Base-by-base conservation (phyloP, 202 grass and related monocot genomes). In the Bolboschoenoplectus hybrid region DNA sequence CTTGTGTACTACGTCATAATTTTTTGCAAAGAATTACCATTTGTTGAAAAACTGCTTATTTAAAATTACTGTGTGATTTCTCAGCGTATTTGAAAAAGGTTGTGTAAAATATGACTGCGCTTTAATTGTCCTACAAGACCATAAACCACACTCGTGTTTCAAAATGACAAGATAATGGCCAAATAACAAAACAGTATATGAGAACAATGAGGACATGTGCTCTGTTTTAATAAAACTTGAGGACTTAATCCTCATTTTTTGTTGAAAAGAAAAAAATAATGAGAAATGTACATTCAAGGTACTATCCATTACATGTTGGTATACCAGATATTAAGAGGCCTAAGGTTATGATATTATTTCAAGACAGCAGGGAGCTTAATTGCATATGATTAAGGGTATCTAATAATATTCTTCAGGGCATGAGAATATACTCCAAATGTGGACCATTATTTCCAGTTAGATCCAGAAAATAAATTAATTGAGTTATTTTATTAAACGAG, bases 401-500 rank as follows among this genome's bases (percentile, higher is more conserved):
- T 55, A 55, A 36, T 50, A 55, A n/a, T 57, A 78, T 57, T 57
- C 73, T 34, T 78, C 49, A 56, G 2, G 13, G 5, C 40, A 78
- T 38, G 32, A 36, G 74, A 36, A 77, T 53, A 77, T 77, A 38
- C 47, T 77, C 32, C 32, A 36, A 53, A 53, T 11, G 38, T 56
- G 73, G 9, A 55, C 50, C 35, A 49, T 49, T 46, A 9, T 39
- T 49, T 2, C 5, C 2, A 14, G 43, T 74, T 49, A 74, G 70
- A 16, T 49, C 14, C 14, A 13, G 11, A 77, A 17, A 55, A 77
- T 55, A 2, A 52, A 74, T 12, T 75, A 77, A 9, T 55, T 75
- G 14, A 76, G 73, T 35, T 77, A 77, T 55, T 75, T 74, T 14
- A 36, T 34, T 55, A 36, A 35, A 53, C 20, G 36, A 76, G n/a